Conservation (phyloP, 257 asterid genomes). For the Solanum corneliomulleri region DNA sequence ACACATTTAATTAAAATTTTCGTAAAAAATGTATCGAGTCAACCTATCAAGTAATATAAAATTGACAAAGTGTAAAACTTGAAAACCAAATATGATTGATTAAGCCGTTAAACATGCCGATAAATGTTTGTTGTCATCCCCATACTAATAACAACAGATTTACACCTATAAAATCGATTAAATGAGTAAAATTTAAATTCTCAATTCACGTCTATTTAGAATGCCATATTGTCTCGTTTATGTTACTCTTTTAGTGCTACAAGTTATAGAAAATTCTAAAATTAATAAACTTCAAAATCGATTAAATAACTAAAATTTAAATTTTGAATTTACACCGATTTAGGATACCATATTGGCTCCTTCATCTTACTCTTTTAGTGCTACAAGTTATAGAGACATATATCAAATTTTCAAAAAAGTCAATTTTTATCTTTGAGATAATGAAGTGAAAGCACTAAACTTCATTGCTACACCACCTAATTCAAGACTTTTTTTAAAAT, state of each 20-base stretch:
- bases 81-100: not conserved
- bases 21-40: too few species aligned
- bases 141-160: not conserved
- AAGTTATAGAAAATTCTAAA: not conserved
- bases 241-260: not conserved
- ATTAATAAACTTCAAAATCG: fast-evolving
- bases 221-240: not conserved
- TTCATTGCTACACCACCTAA: not conserved
- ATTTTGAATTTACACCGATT: fast-evolving
- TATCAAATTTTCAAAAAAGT: not conserved
- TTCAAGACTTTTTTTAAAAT: not conserved
- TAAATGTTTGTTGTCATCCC: not conserved
- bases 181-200: not conserved
- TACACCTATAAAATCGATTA: not conserved
- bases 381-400: not conserved
- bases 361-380: not conserved
- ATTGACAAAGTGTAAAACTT: not conserved
- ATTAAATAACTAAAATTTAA: not conserved
- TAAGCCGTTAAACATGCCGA: not conserved
- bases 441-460: not conserved
- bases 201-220: fast-evolving
- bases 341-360: not conserved
- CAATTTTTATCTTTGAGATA: not conserved
- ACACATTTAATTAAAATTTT: too few species aligned
- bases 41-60: too few species aligned